Conservation (phyloP, 768 basidiomycete genomes). For the Tylopilus sp. region DNA sequence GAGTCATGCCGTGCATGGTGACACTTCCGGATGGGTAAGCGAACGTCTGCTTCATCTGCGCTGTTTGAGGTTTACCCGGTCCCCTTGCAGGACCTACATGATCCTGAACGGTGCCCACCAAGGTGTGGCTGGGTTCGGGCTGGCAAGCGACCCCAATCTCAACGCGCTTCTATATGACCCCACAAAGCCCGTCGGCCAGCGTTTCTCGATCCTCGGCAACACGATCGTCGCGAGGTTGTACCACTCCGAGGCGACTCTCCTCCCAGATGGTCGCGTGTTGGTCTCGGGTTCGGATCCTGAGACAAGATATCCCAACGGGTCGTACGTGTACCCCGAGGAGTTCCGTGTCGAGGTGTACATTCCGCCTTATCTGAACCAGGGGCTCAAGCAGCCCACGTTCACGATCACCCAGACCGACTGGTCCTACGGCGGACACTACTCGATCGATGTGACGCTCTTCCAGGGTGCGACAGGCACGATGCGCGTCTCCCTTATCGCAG, state of each 20-base stretch:
- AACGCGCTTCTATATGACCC: constrained; percentile 72
- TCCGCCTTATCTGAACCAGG: constrained; percentile 78
- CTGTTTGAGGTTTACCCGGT: not conserved
- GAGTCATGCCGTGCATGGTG: constrained; percentile 76
- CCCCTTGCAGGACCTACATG: constrained; percentile 60
- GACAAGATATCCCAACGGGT: constrained; percentile 38
- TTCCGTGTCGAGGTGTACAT: constrained; percentile 79
- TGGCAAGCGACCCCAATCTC: constrained; percentile 60
- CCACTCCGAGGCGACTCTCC: constrained; percentile 72
- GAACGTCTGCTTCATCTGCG: no score
- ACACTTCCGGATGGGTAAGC: constrained; percentile 48
- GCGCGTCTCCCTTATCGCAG: constrained; percentile 62
- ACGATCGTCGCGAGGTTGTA: constrained; percentile 76
- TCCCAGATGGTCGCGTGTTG: constrained; percentile 72
- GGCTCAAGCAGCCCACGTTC: constrained; percentile 59
- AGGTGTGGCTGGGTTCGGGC: constrained; percentile 72
- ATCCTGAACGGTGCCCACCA: constrained; percentile 72
- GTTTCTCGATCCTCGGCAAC: constrained; percentile 61
- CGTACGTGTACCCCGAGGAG: constrained; percentile 62
- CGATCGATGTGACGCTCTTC: constrained; percentile 44
- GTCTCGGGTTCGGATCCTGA: constrained; percentile 76
- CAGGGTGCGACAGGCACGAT: constrained; percentile 45
- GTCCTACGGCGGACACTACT: constrained; percentile 51
- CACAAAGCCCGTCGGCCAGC: constrained; percentile 49
- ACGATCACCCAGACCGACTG: constrained; percentile 60